Evolutionary conservation across 176 grass and related monocot species (phyloP).

Genomic region (Paspalum vaginatum): DNA sequence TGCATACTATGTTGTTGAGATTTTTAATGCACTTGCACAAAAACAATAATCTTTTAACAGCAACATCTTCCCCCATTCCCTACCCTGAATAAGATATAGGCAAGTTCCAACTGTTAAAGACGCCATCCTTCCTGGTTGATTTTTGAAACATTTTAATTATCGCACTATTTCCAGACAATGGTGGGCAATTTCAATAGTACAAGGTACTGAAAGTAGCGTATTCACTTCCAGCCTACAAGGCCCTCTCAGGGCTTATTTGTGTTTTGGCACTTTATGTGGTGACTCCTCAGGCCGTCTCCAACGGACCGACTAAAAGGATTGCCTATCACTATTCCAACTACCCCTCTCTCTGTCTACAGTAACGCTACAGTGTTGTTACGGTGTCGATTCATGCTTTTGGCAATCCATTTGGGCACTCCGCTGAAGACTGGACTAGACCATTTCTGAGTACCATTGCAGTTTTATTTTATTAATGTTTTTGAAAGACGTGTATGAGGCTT

Average conservation of each 20-base stretch:
- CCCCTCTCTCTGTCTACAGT: no score
- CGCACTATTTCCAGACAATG: neutral
- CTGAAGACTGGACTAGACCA: neutral
- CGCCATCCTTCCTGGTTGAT: neutral
- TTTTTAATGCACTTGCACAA: neutral
- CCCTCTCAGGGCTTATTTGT: neutral
- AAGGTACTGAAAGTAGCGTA: neutral
- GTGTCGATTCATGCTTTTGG: neutral
- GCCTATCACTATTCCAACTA: no score
- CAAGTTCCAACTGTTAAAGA: neutral
- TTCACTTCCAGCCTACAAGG: neutral
- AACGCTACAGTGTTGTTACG: no score
- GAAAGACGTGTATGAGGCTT: neutral
- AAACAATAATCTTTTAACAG: neutral
- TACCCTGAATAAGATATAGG: neutral
- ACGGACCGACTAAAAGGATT: no score
- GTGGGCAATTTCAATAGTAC: neutral
- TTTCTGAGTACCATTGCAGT: neutral
- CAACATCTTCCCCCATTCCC: neutral
- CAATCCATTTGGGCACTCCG: no score
- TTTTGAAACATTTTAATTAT: slow-evolving; percentile 16
- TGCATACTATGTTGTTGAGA: neutral
- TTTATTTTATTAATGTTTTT: slow-evolving; percentile 12
- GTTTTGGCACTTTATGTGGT: no score
- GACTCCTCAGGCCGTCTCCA: no score